Conservation (phyloP, 805 yeast species). For the Cyberlindnera nakhonratchasimensis region DNA sequence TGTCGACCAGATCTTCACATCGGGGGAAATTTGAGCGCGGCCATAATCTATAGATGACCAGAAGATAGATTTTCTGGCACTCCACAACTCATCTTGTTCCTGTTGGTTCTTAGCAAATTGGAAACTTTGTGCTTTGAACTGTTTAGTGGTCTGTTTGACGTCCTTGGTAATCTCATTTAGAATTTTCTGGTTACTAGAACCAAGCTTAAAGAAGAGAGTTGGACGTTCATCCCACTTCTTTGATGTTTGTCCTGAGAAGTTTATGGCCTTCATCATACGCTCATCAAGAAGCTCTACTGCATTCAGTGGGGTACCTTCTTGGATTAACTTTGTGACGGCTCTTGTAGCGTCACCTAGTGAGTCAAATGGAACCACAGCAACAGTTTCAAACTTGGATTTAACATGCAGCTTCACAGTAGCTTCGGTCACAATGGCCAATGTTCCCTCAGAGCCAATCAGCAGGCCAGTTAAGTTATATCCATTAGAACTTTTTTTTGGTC, state of each 20-base stretch:
- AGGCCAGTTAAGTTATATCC: constrained; percentile 76
- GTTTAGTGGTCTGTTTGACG: constrained; percentile 46
- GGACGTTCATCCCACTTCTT: constrained; percentile 56
- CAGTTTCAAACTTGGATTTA: constrained; percentile 58
- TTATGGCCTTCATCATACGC: constrained; percentile 64
- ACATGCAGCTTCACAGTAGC: constrained; percentile 70
- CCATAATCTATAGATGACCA: constrained; percentile 72
- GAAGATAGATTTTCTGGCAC: constrained; percentile 69
- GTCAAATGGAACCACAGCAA: constrained; percentile 67
- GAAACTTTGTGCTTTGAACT: constrained; percentile 49
- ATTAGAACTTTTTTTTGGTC: constrained; percentile 75
- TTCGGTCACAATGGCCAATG: constrained; percentile 73
- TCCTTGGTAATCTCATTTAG: constrained; percentile 42
- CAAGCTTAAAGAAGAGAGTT: constrained; percentile 61
- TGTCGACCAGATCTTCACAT: constrained; percentile 64
- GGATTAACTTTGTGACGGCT: constrained; percentile 58
- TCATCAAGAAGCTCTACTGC: constrained; percentile 75
- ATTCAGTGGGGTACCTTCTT: constrained; percentile 59
- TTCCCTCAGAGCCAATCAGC: constrained; percentile 76
- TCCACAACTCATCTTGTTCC: constrained; percentile 65
- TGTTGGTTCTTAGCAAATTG: constrained; percentile 55
- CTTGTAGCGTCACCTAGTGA: constrained; percentile 67
- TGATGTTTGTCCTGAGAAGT: constrained; percentile 49
- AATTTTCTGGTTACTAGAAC: constrained; percentile 41
- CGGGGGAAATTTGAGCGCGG: constrained; percentile 37